These are phyloP conservation scores for Diplogelasinospora grovesii DNA, from an alignment of 495 filamentous ascomycete genomes.

Conservation along the genomic window DNA sequence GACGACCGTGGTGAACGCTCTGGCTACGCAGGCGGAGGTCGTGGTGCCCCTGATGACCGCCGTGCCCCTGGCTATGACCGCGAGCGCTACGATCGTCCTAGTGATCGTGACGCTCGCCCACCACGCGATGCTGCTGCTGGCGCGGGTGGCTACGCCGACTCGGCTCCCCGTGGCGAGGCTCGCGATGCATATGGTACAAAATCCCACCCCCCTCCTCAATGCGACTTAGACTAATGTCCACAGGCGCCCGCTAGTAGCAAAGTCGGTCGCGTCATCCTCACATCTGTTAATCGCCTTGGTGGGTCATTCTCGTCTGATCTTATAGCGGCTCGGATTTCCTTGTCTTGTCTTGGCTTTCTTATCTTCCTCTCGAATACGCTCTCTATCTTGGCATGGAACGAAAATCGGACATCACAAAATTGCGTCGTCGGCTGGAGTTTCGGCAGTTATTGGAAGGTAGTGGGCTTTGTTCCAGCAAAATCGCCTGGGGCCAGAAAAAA, in stretches of 20 bases:
- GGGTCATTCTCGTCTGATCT: constrained; percentile 11
- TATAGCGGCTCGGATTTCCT: constrained; percentile 20
- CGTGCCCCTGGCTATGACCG: constrained; percentile 48
- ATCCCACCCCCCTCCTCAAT: not conserved
- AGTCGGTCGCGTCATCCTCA: not conserved
- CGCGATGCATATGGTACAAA: constrained; percentile 41
- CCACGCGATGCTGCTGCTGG: constrained; percentile 43
- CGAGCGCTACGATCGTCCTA: constrained; percentile 48
- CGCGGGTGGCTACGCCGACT: constrained; percentile 47
- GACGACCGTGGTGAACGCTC: constrained; percentile 38
- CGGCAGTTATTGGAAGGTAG: constrained; percentile 29
- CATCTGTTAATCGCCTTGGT: not conserved
- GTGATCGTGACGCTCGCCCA: constrained; percentile 37
- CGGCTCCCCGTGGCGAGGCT: constrained; percentile 54
- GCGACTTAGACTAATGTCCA: constrained; percentile 11
- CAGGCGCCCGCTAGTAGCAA: constrained; percentile 21
- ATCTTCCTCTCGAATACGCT: no score
- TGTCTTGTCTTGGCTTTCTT: constrained; percentile 15
- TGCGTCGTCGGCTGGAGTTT: constrained; percentile 34
- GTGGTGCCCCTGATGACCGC: constrained; percentile 42
- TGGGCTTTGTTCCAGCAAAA: constrained; percentile 26
- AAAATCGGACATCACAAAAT: constrained; percentile 35
- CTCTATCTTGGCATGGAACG: constrained; percentile 26
- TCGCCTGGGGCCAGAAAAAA: constrained; percentile 18
- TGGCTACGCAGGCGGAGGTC: constrained; percentile 35